Evolutionary conservation across 306 rosid genomes (phyloP).

Genomic region (Boehmeria nivea): DNA sequence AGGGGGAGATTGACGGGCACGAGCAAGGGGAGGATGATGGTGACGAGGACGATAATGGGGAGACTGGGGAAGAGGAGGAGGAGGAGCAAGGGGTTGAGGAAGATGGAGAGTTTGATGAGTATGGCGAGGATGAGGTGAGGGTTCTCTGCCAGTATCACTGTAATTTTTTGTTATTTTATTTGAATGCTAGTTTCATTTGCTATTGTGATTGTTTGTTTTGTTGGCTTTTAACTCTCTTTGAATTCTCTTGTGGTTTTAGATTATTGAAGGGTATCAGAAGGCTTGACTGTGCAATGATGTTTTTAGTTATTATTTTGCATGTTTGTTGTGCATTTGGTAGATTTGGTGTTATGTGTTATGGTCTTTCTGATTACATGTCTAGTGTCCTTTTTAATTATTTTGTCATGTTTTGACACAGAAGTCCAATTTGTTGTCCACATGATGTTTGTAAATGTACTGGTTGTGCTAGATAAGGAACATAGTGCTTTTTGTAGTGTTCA

Average conservation of each 20-base stretch:
- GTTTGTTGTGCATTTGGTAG: too few relatives aligned
- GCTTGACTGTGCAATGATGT: neutral
- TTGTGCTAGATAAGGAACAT: too few relatives aligned
- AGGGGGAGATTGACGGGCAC: conserved; percentile 91
- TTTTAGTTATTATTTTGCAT: too few relatives aligned
- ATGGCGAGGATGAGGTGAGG: conserved; percentile 72
- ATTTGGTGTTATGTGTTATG: too few relatives aligned
- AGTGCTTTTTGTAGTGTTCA: too few relatives aligned
- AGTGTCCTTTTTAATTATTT: too few relatives aligned
- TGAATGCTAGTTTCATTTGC: neutral
- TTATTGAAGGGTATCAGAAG: neutral
- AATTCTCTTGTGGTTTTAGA: neutral
- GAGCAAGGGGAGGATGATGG: conserved; percentile 90
- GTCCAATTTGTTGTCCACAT: too few relatives aligned
- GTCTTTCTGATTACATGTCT: too few relatives aligned
- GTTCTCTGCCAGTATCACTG: conserved; percentile 3
- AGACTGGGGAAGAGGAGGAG: conserved; percentile 82
- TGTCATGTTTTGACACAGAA: too few relatives aligned
- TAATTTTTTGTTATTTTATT: neutral
- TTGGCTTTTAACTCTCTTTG: neutral
- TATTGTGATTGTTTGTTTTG: neutral
- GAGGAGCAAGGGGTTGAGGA: conserved; percentile 57
- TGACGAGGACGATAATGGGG: conserved; percentile 76
- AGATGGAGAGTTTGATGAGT: conserved; percentile 62
- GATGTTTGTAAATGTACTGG: too few relatives aligned